A percentile compares a stretch with the other conserved stretches of the same genome.
Conservation (phyloP, 805 yeast genomes). For the Scheffersomyces lignosus region DNA sequence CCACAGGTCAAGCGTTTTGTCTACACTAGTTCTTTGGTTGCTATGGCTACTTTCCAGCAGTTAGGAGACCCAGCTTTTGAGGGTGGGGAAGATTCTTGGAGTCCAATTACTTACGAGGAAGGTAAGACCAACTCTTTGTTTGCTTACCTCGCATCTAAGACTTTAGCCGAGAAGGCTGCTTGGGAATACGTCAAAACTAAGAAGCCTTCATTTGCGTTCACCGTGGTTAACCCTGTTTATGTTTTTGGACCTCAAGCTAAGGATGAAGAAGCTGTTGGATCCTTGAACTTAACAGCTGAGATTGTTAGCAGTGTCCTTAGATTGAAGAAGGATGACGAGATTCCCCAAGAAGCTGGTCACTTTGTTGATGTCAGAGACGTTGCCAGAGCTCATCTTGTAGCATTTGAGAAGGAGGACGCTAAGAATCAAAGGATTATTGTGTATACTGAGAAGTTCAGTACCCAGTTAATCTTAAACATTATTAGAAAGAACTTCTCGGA, state of each 20-base stretch:
- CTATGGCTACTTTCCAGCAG: constrained; percentile 4
- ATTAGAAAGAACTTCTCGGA: too few species aligned
- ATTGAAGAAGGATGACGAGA: constrained; percentile 1
- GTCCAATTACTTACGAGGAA: constrained; percentile 33
- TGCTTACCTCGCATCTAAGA: constrained; percentile 49
- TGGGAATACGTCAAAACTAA: constrained; percentile 50
- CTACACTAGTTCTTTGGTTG: constrained; percentile 1
- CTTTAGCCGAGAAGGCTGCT: constrained; percentile 52
- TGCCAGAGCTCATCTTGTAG: constrained; percentile 7
- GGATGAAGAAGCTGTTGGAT: constrained; percentile 26
- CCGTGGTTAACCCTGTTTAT: constrained; percentile 43
- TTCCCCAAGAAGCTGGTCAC: too few species aligned
- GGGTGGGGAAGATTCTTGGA: constrained; percentile 29
- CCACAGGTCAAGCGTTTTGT: constrained; percentile 2
- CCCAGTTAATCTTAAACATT: too few species aligned
- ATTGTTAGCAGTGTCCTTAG: constrained; percentile 5
- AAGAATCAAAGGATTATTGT: constrained; percentile 28
- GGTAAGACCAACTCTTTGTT: constrained; percentile 14
- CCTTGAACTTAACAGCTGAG: constrained; percentile 18
- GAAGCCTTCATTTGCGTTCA: constrained; percentile 36
- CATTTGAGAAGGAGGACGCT: constrained; percentile 10
- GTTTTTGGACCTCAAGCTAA: constrained; percentile 56
- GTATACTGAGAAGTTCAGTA: too few species aligned
- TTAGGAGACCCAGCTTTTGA: neutral
- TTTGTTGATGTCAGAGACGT: constrained; percentile 11